Conservation (phyloP, 441 rosid species). For the Adansonia madagascariensis region DNA sequence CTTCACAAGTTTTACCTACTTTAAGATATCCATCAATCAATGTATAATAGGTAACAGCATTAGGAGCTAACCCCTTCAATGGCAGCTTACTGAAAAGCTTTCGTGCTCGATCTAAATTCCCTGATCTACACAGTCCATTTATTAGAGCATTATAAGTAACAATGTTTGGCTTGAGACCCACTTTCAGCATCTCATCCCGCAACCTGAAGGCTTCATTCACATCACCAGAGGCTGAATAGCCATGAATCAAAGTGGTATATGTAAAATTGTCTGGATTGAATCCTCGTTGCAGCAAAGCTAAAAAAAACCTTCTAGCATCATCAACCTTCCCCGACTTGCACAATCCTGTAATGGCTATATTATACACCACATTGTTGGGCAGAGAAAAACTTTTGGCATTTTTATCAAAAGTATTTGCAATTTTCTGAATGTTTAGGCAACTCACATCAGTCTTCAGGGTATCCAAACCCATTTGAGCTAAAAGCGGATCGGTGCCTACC, state of each 20-base stretch:
- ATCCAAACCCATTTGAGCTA: slow-evolving; percentile 36
- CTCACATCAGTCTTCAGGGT: slow-evolving; percentile 33
- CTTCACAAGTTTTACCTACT: slow-evolving; percentile 52
- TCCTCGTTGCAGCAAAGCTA: slow-evolving; percentile 46
- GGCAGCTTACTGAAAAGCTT: slow-evolving; percentile 67
- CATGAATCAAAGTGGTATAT: slow-evolving; percentile 67
- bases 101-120: slow-evolving; percentile 58
- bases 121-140: slow-evolving; percentile 67
- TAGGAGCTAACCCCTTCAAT: slow-evolving; percentile 56
- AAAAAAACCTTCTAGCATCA: slow-evolving; percentile 58
- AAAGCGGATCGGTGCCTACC: slow-evolving; percentile 50
- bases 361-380: slow-evolving; percentile 63
- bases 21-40: slow-evolving; percentile 57
- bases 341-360: slow-evolving; percentile 68
- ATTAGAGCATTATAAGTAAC: slow-evolving; percentile 69
- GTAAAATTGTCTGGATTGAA: slow-evolving; percentile 69
- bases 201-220: slow-evolving; percentile 68
- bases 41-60: slow-evolving; percentile 59
- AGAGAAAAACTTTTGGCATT: slow-evolving; percentile 47
- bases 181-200: slow-evolving; percentile 68
- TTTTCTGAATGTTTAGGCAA: slow-evolving; percentile 46
- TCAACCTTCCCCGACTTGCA: slow-evolving; percentile 69
- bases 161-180: slow-evolving; percentile 60
- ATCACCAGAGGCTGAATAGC: slow-evolving; percentile 59
- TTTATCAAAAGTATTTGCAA: slow-evolving; percentile 47